These are phyloP conservation scores for Aspergillus sp. DNA, from an alignment of 2,329 filamentous ascomycete genomes.

Conservation along the genomic window DNA sequence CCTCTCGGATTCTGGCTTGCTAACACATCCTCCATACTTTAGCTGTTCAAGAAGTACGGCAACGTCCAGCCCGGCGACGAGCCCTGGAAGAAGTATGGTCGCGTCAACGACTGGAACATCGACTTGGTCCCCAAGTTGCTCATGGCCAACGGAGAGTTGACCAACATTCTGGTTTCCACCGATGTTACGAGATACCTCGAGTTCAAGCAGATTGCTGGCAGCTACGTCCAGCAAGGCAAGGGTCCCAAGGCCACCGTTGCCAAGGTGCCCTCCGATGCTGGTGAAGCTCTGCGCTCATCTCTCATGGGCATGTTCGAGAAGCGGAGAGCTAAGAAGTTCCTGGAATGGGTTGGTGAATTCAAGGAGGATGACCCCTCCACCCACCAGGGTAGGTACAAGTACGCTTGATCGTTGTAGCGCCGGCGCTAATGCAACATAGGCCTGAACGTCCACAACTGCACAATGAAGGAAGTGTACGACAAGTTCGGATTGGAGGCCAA, in stretches of 20 bases:
- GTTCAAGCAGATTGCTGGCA: constrained; percentile 93
- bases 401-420: background rate
- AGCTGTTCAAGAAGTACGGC: constrained; percentile 97
- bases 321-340: constrained; percentile 91
- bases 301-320: constrained; percentile 99
- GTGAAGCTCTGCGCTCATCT: constrained; percentile 85
- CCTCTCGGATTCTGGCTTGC: constrained; percentile 16
- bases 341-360: constrained; percentile 92
- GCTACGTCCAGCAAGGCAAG: constrained; percentile 88
- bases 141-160: constrained; percentile 97
- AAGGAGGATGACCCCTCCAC: constrained; percentile 77
- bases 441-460: constrained; percentile 74
- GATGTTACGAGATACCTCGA: constrained; percentile 87
- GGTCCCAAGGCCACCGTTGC: constrained; percentile 86
- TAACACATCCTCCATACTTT: constrained; percentile 29
- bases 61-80: constrained; percentile 77
- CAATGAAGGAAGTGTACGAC: constrained; percentile 98
- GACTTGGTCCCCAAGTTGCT: constrained; percentile 97
- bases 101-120: constrained; percentile 98
- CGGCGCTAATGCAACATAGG: constrained; percentile 54
- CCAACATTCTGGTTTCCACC: constrained; percentile 96
- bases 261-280: constrained; percentile 93
- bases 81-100: constrained; percentile 97
- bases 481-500: constrained; percentile 89
- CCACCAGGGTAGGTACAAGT: constrained; percentile 73